These are phyloP conservation scores for Penicillium italicum DNA, from an alignment of 2,329 filamentous ascomycete genomes.

Conservation along the genomic window DNA sequence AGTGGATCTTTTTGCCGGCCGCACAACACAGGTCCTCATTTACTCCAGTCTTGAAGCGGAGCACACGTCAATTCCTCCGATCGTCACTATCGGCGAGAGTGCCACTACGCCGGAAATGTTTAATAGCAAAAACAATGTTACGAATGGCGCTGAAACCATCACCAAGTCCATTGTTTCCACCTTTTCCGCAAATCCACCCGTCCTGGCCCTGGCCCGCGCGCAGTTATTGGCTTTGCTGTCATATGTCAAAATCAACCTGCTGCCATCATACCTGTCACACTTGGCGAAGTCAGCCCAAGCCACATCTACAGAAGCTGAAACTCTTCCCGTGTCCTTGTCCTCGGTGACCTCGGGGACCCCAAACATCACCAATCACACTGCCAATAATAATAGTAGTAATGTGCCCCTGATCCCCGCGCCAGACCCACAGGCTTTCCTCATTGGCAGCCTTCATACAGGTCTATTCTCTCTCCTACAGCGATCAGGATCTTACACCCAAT, in stretches of 20 bases:
- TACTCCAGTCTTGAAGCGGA: conserved; percentile 42
- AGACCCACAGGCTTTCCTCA: conserved; percentile 31
- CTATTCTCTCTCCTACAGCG: conserved; percentile 29
- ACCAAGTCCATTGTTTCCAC: conserved; percentile 11
- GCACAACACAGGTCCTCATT: conserved; percentile 42
- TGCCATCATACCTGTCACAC: conserved; percentile 28
- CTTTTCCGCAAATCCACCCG: conserved; percentile 7
- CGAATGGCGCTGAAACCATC: no score
- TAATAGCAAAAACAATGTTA: no score
- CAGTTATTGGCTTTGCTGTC: conserved; percentile 31
- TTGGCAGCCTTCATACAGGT: conserved; percentile 38
- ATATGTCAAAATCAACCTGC: conserved; percentile 25
- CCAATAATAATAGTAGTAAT: not conserved
- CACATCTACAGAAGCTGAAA: not conserved
- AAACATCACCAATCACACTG: not conserved
- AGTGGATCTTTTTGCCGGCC: conserved; percentile 39
- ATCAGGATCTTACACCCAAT: conserved; percentile 15
- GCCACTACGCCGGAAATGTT: no score
- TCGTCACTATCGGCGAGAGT: no score
- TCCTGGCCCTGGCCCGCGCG: conserved; percentile 17
- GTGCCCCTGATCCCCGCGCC: conserved; percentile 26
- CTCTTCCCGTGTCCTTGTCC: not conserved
- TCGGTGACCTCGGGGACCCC: not conserved
- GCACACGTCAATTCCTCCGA: conserved; percentile 18
- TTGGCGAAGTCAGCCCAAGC: not conserved